Conservation (phyloP, 2,329 filamentous ascomycete genomes). For the Colletotrichum sp. region DNA sequence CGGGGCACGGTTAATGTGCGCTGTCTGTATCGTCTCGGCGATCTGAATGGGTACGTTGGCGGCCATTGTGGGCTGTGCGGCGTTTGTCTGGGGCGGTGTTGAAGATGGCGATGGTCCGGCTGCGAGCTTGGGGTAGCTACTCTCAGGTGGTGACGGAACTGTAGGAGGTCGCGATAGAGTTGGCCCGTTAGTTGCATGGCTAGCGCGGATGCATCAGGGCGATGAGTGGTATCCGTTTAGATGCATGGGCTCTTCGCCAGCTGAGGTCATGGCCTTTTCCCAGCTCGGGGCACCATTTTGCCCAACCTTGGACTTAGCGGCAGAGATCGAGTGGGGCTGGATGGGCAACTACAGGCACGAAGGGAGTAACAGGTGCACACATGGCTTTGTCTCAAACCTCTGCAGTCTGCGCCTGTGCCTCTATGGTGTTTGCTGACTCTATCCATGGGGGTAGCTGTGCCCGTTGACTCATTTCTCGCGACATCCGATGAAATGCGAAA, state of each 20-base stretch:
- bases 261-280: conserved; percentile 6
- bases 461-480: background rate
- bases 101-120: background rate
- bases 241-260: background rate
- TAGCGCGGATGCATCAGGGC: background rate
- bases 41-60: conserved; percentile 68
- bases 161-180: conserved; percentile 10
- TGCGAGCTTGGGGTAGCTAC: background rate
- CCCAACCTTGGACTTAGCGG: background rate
- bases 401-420: background rate
- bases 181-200: conserved; percentile 7
- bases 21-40: conserved; percentile 81
- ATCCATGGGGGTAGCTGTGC: background rate
- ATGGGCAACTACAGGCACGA: background rate
- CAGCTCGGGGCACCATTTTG: background rate
- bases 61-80: conserved; percentile 40
- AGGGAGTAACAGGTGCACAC: background rate
- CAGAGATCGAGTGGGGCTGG: conserved; percentile 2
- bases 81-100: background rate
- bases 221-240: background rate
- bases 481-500: background rate
- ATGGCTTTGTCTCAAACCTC: conserved; percentile 8
- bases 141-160: background rate
- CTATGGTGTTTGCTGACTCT: background rate
- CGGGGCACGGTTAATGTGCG: conserved; percentile 76